Percentiles rank a stretch among this genome's conserved stretches.
Conservation (phyloP, 2,329 filamentous ascomycete genomes). For the Diaporthe longicolla region DNA sequence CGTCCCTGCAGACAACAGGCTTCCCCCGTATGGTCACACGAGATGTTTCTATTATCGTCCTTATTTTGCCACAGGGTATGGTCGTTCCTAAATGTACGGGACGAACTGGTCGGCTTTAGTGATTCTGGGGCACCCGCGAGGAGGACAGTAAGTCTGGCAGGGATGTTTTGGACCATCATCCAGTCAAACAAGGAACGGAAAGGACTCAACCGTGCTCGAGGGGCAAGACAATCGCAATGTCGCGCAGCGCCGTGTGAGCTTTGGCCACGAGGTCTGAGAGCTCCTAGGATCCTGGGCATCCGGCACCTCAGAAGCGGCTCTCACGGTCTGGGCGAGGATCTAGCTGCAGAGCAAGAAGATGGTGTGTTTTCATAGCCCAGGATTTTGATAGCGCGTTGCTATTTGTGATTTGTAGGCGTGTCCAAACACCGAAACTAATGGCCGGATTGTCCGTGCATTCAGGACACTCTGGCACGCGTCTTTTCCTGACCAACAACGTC, state of each 20-base stretch:
- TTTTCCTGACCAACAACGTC: not conserved
- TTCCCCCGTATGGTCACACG: not conserved
- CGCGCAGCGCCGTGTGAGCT: slow-evolving; percentile 21
- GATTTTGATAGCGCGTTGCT: slow-evolving; percentile 1
- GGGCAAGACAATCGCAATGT: not conserved
- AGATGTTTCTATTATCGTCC: slow-evolving; percentile 13
- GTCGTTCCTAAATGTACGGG: not conserved
- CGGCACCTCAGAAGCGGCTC: slow-evolving; percentile 4
- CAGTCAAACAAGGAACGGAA: not conserved
- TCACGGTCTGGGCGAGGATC: not conserved
- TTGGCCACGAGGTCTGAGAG: slow-evolving; percentile 26
- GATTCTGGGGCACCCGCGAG: not conserved
- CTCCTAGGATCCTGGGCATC: not conserved
- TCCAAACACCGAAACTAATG: not conserved
- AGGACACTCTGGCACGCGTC: not conserved
- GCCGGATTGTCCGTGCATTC: slow-evolving; percentile 6
- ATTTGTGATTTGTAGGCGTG: not conserved
- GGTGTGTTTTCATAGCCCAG: not conserved
- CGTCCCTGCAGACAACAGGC: not conserved
- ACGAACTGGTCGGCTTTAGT: not conserved
- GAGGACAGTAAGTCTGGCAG: not conserved
- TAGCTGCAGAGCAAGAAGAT: slow-evolving; percentile 3
- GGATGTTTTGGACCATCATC: not conserved
- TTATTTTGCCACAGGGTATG: not conserved
- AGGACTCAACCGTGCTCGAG: not conserved